Conservation (phyloP, 345 rosid genomes). For the Barbarea vulgaris region DNA sequence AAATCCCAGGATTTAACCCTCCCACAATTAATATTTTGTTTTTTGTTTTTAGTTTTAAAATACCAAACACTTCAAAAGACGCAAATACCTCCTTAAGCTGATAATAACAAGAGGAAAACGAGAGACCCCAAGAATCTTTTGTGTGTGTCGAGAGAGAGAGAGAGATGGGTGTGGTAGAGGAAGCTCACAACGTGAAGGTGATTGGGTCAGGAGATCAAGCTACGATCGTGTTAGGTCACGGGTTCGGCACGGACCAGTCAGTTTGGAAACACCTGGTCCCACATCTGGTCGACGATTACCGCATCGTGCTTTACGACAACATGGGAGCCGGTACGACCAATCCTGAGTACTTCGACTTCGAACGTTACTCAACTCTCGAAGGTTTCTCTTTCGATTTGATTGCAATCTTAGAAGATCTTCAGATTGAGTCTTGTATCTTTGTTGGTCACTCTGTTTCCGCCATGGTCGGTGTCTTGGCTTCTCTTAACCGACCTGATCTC, state of each 20-base stretch:
- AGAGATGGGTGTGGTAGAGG: slow-evolving; percentile 75
- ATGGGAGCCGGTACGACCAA: slow-evolving; percentile 96
- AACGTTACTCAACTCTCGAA: slow-evolving; percentile 70
- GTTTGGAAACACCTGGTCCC: slow-evolving; percentile 93
- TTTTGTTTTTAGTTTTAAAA: too few relatives aligned
- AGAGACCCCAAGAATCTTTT: slow-evolving; percentile 5
- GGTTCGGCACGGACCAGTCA: slow-evolving; percentile 94
- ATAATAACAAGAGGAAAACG: background rate
- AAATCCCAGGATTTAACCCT: slow-evolving; percentile 5
- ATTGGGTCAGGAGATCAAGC: slow-evolving; percentile 62
- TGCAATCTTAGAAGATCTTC: slow-evolving; percentile 74
- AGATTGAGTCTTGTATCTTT: slow-evolving; percentile 54
- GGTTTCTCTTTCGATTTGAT: slow-evolving; percentile 81
- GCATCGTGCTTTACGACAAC: slow-evolving; percentile 75
- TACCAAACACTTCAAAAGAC: slow-evolving; percentile 3
- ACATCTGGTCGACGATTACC: slow-evolving; percentile 66
- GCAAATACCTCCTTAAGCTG: background rate
- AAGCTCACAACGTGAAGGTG: slow-evolving; percentile 81
- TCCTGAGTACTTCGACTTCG: slow-evolving; percentile 84
- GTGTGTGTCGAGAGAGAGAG: background rate
- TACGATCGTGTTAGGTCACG: slow-evolving; percentile 72
- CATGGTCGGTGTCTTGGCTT: slow-evolving; percentile 80
- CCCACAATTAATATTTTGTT: background rate
- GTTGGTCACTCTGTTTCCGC: slow-evolving; percentile 91
- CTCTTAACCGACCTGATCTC: slow-evolving; percentile 80